Conservation (phyloP, 306 rosid species). For the Vicia villosa region DNA sequence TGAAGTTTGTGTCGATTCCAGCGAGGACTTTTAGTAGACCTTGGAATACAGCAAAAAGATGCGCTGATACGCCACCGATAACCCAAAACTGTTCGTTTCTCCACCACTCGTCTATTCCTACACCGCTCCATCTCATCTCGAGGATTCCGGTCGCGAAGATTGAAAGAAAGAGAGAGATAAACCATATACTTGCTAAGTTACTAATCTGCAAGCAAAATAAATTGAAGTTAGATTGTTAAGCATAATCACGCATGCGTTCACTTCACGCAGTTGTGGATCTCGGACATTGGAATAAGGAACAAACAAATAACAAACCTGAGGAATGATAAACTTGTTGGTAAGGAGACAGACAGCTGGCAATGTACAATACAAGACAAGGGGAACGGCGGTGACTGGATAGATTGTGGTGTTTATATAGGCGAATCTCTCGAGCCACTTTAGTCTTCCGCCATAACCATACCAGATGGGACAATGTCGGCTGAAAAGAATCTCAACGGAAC, state of each 20-base stretch:
- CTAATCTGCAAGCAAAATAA: conserved; percentile 72
- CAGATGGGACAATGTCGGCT: conserved; percentile 97
- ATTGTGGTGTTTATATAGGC: conserved; percentile 96
- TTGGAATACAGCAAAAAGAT: conserved; percentile 91
- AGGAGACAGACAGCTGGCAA: conserved; percentile 96
- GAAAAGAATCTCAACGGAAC: conserved; percentile 92
- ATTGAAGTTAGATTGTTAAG: conserved; percentile 1
- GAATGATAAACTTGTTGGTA: conserved; percentile 96
- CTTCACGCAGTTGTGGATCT: not conserved
- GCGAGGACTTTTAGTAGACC: conserved; percentile 96
- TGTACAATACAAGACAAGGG: conserved; percentile 90
- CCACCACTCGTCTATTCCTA: conserved; percentile 98
- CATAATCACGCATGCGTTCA: not conserved
- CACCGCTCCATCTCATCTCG: conserved; percentile 99
- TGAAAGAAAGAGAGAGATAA: conserved; percentile 90
- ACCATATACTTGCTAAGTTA: conserved; percentile 96
- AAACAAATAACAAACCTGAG: conserved; percentile 69
- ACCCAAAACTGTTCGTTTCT: conserved; percentile 99
- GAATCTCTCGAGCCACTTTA: conserved; percentile 94
- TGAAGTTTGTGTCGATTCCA: conserved; percentile 95
- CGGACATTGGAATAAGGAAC: not conserved
- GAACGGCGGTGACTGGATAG: conserved; percentile 88
- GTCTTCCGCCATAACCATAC: conserved; percentile 94
- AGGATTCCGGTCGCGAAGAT: conserved; percentile 96
- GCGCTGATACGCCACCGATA: conserved; percentile 92